phyloP scores from a whole-genome alignment of 2,329 filamentous ascomycete genomes.

The Apiospora hydei region DNA sequence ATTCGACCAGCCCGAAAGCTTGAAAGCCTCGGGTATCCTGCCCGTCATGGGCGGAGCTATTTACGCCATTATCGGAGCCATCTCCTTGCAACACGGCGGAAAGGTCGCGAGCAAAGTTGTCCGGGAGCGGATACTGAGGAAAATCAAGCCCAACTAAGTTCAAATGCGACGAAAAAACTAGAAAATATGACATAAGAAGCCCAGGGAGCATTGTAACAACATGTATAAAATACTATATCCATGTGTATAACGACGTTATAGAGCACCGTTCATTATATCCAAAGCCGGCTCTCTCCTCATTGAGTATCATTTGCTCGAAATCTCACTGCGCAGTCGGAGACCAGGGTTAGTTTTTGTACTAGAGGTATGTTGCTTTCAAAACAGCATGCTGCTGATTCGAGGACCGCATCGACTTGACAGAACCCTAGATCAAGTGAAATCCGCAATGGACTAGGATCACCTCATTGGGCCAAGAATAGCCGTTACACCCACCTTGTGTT shows the following conservation, averaged over 20 bases:
- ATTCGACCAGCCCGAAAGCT: conserved; percentile 63
- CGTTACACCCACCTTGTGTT: no score
- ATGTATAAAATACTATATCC: conserved; percentile 29
- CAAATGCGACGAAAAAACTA: neutral
- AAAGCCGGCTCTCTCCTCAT: neutral
- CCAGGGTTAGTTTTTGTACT: neutral
- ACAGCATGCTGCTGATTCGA: neutral
- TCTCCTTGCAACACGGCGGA: conserved; percentile 87
- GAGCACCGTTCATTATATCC: neutral
- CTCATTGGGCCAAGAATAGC: neutral
- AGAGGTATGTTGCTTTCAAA: neutral
- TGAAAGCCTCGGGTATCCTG: conserved; percentile 75
- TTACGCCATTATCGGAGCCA: conserved; percentile 85
- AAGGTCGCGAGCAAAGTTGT: conserved; percentile 77
- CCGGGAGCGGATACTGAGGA: conserved; percentile 75
- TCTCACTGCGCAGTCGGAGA: neutral
- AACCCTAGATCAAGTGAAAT: neutral
- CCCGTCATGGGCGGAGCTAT: conserved; percentile 79
- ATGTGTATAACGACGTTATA: conserved; percentile 17
- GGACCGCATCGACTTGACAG: neutral
- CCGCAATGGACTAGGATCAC: neutral
- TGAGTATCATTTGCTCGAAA: neutral
- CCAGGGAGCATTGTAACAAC: conserved; percentile 24
- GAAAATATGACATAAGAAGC: neutral
- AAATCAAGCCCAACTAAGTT: conserved; percentile 34